Base-by-base conservation (phyloP, 768 basidiomycete species). In the Kwoniella sp. region DNA sequence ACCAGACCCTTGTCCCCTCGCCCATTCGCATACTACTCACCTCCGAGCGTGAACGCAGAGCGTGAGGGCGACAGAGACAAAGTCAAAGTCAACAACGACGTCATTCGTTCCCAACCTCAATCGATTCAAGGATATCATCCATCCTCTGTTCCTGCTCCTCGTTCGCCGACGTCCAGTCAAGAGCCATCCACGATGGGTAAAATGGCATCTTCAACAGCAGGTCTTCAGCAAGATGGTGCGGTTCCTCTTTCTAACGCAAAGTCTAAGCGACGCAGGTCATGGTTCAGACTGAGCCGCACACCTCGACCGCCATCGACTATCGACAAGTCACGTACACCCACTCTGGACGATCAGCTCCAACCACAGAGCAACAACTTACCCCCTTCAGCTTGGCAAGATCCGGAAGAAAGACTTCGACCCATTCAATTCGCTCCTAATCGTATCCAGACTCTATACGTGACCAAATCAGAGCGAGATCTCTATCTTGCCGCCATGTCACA, bases 401-500 rank as follows among this genome's bases (percentile, higher is more conserved):
- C 26, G 12, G 51, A 59, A 47, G 65, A 62, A 13, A 53, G 68
- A 64, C 31, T 66, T 15, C 54, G 73, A 38, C 68, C 72, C 25
- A 58, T 64, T 45, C 69, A 69, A 64, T 75, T 71, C 56, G 45
- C 64, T 2, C 75, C 73, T 15, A 74, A 70, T 53, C 56, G 73
- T 2, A 58, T 73, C 25, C 65, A 67, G 12, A 74, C 73, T 15
- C 55, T 77, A 0, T 74, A 77, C 63, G 73, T 77, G 2, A 67
- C 73, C 2, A 72, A 72, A 20, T 74, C 73, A 1, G 75, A 77
- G 29, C 69, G 68, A 17, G 71, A 77, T 45, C 63, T 77, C 13
- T 77, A 77, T 57, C 66, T 77, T 2, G 73, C 73, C 20, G 75
- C 75, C 8, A 77, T 77, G 75, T 63, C 75, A n/a, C 71, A 74